phyloP scores from a whole-genome alignment of 768 basidiomycete species.

The Leccinum uliginosum region DNA sequence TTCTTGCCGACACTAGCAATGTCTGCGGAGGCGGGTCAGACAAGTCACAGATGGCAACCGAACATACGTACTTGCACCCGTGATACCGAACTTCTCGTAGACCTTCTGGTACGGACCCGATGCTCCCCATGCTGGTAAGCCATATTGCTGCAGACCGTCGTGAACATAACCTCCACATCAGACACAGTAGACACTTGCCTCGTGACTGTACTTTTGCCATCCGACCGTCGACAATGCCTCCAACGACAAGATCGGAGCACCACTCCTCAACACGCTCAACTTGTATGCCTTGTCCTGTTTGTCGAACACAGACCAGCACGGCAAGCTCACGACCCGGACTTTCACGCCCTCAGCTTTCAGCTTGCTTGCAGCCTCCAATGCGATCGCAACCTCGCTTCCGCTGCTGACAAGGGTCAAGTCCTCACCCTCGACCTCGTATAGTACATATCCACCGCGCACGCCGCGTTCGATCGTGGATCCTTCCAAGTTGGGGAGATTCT shows the following conservation, averaged over 20 bases:
- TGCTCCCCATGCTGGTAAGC: conserved; percentile 74
- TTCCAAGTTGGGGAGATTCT: conserved; percentile 92
- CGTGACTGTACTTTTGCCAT: conserved; percentile 89
- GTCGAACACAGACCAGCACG: conserved; percentile 88
- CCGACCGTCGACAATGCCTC: conserved; percentile 82
- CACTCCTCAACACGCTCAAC: conserved; percentile 81
- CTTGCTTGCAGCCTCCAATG: conserved; percentile 78
- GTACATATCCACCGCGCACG: conserved; percentile 80
- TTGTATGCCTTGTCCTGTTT: conserved; percentile 75
- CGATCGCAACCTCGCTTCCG: conserved; percentile 87
- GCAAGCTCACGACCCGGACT: conserved; percentile 80
- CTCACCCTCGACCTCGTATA: conserved; percentile 72
- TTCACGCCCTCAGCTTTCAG: conserved; percentile 76
- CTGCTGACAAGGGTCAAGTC: conserved; percentile 86
- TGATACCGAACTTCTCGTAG: conserved; percentile 88
- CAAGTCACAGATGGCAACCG: not conserved
- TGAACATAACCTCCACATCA: not conserved
- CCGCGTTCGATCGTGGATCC: conserved; percentile 84
- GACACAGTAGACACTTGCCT: conserved; percentile 37
- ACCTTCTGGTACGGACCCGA: conserved; percentile 89
- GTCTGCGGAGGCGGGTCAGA: conserved; percentile 37
- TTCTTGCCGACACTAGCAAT: conserved; percentile 82
- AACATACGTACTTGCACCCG: conserved; percentile 56
- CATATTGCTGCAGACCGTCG: conserved; percentile 51
- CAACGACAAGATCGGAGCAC: conserved; percentile 84